A percentile compares a stretch with the other conserved stretches of the same genome.
phyloP scores from a whole-genome alignment of 441 rosid species.

The Euphorbia celastroides region DNA sequence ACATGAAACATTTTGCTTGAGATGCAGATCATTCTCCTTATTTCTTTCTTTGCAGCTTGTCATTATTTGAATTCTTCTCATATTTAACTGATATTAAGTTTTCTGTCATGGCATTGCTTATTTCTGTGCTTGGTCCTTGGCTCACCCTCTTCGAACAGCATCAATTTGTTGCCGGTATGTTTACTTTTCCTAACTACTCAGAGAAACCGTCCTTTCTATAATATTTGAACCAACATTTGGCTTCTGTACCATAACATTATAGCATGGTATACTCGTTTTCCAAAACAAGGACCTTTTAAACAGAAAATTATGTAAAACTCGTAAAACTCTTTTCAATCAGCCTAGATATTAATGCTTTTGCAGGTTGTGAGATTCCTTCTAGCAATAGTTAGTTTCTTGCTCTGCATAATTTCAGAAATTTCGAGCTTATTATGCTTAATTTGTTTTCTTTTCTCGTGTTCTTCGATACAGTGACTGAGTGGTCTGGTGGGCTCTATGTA shows the following conservation, averaged over 20 bases:
- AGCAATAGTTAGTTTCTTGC: conserved; percentile 5
- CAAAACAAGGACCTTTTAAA: not conserved
- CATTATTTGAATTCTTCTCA: conserved; percentile 9
- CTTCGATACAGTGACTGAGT: conserved; percentile 69
- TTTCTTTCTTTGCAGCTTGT: not conserved
- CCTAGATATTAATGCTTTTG: not conserved
- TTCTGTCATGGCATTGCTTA: conserved; percentile 25
- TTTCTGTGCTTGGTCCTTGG: conserved; percentile 17
- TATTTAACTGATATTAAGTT: conserved; percentile 22
- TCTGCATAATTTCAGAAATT: conserved; percentile 6
- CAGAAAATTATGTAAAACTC: not conserved
- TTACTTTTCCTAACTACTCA: conserved; percentile 11
- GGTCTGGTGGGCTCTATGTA: conserved; percentile 93
- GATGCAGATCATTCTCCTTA: conserved; percentile 4
- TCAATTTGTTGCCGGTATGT: conserved; percentile 97
- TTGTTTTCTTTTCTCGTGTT: conserved; percentile 8
- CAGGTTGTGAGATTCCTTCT: not conserved
- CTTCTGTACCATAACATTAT: not conserved
- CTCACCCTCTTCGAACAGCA: conserved; percentile 50
- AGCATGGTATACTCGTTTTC: not conserved
- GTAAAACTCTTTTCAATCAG: not conserved
- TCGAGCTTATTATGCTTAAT: conserved; percentile 12
- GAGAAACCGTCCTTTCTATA: not conserved
- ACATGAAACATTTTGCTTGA: conserved; percentile 5
- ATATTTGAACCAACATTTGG: not conserved